Conservation (phyloP, 2,329 filamentous ascomycete genomes). For the Pezicula carpinea region DNA sequence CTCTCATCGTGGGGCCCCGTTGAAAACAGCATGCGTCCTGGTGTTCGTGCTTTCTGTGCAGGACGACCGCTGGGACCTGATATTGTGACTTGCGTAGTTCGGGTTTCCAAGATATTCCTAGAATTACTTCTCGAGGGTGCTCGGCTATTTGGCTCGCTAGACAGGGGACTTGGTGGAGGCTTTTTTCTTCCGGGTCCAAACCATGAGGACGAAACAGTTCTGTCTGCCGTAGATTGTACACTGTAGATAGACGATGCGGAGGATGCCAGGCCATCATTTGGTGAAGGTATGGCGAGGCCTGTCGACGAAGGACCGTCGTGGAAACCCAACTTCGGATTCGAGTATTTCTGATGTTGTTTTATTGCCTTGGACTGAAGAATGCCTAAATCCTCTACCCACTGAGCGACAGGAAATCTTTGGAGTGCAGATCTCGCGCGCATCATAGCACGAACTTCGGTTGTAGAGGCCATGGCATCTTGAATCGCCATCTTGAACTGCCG, state of each 20-base stretch:
- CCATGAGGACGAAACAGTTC: not conserved
- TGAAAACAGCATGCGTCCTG: not conserved
- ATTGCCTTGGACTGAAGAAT: slow-evolving; percentile 57
- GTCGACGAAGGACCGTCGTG: not conserved
- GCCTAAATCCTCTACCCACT: slow-evolving; percentile 62
- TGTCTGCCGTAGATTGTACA: not conserved
- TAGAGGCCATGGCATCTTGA: slow-evolving; percentile 53
- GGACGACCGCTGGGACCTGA: not conserved
- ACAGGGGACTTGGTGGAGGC: not conserved
- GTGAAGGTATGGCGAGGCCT: not conserved
- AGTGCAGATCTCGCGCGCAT: slow-evolving; percentile 63
- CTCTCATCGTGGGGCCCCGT: not conserved
- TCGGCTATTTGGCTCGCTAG: not conserved
- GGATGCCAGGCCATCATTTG: not conserved
- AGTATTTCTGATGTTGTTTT: slow-evolving; percentile 36
- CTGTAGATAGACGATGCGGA: not conserved
- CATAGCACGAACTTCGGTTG: slow-evolving; percentile 47
- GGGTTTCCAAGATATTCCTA: not conserved
- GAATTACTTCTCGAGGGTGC: not conserved
- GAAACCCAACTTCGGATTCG: slow-evolving; percentile 13
- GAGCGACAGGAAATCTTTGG: slow-evolving; percentile 62
- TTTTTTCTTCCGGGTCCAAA: not conserved
- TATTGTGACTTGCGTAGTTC: not conserved
- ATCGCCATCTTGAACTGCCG: slow-evolving; percentile 63
- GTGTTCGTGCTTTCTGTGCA: no score